These are phyloP conservation scores for Kondoa malvinella DNA, from an alignment of 768 basidiomycete species.

Conservation along the genomic window DNA sequence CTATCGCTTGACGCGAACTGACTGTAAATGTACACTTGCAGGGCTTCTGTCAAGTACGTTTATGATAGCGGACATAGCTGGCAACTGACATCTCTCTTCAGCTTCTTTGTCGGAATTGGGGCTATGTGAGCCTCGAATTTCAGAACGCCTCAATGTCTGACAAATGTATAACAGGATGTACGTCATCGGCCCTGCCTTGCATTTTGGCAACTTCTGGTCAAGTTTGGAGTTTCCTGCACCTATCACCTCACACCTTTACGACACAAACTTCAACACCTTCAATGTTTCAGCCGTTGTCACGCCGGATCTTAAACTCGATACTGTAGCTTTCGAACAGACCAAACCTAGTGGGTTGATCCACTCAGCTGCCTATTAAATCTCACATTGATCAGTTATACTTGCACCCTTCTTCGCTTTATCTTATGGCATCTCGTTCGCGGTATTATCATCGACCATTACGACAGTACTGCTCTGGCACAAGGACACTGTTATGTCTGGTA, in stretches of 20 bases:
- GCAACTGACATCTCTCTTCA: neutral
- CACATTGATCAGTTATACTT: constrained; percentile 1
- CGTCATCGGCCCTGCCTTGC: constrained; percentile 27
- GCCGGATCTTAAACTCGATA: constrained; percentile 26
- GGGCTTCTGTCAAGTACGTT: neutral
- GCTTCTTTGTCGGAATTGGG: constrained; percentile 24
- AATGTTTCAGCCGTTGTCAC: constrained; percentile 27
- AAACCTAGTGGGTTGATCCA: constrained; percentile 27
- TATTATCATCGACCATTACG: constrained; percentile 24
- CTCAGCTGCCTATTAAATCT: constrained; percentile 15
- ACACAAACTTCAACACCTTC: constrained; percentile 24
- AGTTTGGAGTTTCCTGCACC: constrained; percentile 24
- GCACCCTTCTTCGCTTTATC: constrained; percentile 21
- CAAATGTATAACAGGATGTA: constrained; percentile 21
- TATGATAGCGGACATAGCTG: neutral
- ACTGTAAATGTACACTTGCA: neutral
- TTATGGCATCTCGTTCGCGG: constrained; percentile 28
- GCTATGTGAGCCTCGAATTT: constrained; percentile 1
- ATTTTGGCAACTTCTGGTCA: constrained; percentile 27
- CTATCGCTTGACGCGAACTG: neutral
- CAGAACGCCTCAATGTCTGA: neutral
- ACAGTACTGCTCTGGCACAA: constrained; percentile 26
- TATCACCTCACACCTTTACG: constrained; percentile 26
- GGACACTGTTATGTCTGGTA: constrained; percentile 22
- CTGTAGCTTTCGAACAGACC: constrained; percentile 21